These are phyloP conservation scores for Blastobotrys terrestris DNA, from an alignment of 805 yeast genomes.

Conservation along the genomic window DNA sequence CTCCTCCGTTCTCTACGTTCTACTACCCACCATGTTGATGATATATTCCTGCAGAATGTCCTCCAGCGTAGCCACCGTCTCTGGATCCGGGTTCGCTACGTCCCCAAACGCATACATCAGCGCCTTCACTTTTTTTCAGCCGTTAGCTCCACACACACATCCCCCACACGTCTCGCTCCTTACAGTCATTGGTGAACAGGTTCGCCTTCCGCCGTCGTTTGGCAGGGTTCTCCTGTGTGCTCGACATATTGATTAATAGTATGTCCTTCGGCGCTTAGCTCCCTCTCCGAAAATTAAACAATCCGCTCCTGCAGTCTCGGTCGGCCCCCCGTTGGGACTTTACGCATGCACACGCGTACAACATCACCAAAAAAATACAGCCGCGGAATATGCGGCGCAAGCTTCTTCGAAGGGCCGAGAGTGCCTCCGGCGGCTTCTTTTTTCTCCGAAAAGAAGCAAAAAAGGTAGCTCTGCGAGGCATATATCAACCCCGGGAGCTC, in stretches of 20 bases:
- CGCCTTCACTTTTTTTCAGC: conserved; percentile 36
- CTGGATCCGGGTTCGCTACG: conserved; percentile 57
- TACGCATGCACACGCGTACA: not conserved
- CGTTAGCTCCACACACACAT: not conserved
- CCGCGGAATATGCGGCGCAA: too few species aligned
- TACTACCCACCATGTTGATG: conserved; percentile 41
- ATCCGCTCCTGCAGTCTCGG: not conserved
- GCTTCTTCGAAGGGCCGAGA: too few species aligned
- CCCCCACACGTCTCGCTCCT: conserved; percentile 6
- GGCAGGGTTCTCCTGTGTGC: conserved; percentile 2
- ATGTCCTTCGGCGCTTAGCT: not conserved
- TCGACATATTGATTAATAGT: not conserved
- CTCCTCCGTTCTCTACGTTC: too few species aligned
- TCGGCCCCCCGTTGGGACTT: not conserved
- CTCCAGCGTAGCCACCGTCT: conserved; percentile 59
- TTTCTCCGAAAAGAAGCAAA: too few species aligned
- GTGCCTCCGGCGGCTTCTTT: too few species aligned
- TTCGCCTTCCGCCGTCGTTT: conserved; percentile 38
- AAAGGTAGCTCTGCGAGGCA: too few species aligned
- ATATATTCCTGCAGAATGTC: conserved; percentile 61
- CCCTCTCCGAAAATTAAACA: too few species aligned
- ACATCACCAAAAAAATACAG: too few species aligned
- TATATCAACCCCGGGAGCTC: too few species aligned
- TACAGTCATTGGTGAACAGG: conserved; percentile 40
- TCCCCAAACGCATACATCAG: conserved; percentile 70